phyloP scores from a whole-genome alignment of 2,329 filamentous ascomycete species.

The Daldinia sp. region DNA sequence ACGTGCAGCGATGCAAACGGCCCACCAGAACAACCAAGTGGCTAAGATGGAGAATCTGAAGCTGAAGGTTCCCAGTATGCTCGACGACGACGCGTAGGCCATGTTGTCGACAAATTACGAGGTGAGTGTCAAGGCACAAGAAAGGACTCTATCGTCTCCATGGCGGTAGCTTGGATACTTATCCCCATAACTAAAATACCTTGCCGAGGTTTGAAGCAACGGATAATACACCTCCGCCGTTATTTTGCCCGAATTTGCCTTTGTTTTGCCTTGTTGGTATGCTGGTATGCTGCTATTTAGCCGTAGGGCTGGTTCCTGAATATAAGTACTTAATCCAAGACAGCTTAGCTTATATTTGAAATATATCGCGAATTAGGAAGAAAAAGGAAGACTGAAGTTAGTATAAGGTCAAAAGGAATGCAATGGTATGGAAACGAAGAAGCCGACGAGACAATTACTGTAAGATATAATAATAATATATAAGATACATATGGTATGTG shows the following conservation, averaged over 20 bases:
- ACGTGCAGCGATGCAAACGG: conserved; percentile 20
- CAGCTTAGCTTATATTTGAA: background rate
- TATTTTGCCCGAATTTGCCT: background rate
- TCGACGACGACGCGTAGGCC: conserved; percentile 5
- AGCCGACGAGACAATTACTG: background rate
- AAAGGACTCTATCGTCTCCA: conserved; percentile 11
- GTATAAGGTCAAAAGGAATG: background rate
- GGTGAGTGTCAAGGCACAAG: conserved; percentile 11
- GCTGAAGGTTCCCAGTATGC: conserved; percentile 30
- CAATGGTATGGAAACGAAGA: background rate
- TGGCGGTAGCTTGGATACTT: conserved; percentile 23
- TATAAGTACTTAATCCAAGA: conserved; percentile 8
- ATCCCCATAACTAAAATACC: conserved; percentile 8
- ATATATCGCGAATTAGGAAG: background rate
- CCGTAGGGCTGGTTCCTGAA: conserved; percentile 34
- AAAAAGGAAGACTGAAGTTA: conserved; percentile 1
- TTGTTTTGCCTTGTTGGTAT: conserved; percentile 4
- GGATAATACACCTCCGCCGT: conserved; percentile 26
- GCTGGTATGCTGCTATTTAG: conserved; percentile 24
- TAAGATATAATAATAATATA: background rate
- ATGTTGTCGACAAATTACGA: conserved; percentile 16
- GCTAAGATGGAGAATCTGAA: conserved; percentile 27
- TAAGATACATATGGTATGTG: too few relatives aligned
- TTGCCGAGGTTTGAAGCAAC: conserved; percentile 13
- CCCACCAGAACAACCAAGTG: conserved; percentile 36